Percentiles rank a stretch among this genome's conserved stretches.
Evolutionary conservation across 257 asterid species (phyloP).

Genomic region (Fraxinus excelsior): DNA sequence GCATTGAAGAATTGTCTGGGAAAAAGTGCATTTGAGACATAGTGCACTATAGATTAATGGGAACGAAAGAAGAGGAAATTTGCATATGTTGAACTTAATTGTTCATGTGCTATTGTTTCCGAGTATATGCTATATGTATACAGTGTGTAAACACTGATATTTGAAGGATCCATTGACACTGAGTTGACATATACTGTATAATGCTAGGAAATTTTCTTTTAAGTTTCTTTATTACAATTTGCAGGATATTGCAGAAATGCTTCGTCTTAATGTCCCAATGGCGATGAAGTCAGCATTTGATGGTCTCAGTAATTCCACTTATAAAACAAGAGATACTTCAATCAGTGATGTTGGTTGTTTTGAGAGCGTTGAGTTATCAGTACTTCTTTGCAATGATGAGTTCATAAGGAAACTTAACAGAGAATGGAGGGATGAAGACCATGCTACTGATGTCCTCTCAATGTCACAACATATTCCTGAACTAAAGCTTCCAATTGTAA

Average conservation of each 20-base stretch:
- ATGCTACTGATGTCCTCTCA: slow-evolving; percentile 93
- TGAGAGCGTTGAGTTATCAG: slow-evolving; percentile 81
- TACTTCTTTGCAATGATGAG: slow-evolving; percentile 87
- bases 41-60: not conserved
- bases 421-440: slow-evolving; percentile 97
- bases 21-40: not conserved
- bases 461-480: slow-evolving; percentile 96
- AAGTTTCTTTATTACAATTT: slow-evolving; percentile 22
- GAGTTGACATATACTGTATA: not conserved
- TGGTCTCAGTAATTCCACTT: slow-evolving; percentile 53
- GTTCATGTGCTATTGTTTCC: not conserved
- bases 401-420: slow-evolving; percentile 82
- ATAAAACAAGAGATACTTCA: slow-evolving; percentile 66
- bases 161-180: not conserved
- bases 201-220: slow-evolving; percentile 1
- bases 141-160: not conserved
- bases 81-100: not conserved
- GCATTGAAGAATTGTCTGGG: no score
- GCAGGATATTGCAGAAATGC: slow-evolving; percentile 40
- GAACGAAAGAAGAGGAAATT: not conserved
- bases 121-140: not conserved
- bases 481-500: slow-evolving; percentile 81
- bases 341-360: slow-evolving; percentile 72
- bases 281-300: slow-evolving; percentile 88
- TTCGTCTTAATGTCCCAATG: slow-evolving; percentile 92